These are phyloP conservation scores for Epichloe sp. DNA, from an alignment of 2,329 filamentous ascomycete species.

Conservation along the genomic window DNA sequence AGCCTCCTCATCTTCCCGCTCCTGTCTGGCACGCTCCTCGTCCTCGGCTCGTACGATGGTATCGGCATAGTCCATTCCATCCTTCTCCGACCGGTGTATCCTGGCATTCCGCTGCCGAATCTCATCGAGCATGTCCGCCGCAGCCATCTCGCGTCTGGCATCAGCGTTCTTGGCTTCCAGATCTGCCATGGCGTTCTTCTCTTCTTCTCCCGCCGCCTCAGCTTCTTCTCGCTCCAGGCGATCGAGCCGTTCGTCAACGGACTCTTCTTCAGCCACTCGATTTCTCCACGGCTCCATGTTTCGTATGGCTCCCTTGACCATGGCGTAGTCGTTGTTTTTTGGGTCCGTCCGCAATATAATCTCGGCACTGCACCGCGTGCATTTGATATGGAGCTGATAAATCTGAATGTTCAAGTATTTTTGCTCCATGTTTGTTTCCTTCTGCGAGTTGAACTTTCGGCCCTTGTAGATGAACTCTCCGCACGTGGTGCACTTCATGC, in stretches of 20 bases:
- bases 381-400: constrained; percentile 71
- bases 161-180: constrained; percentile 88
- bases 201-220: constrained; percentile 49
- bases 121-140: constrained; percentile 90
- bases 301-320: constrained; percentile 69
- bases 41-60: constrained; percentile 41
- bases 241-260: constrained; percentile 76
- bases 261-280: constrained; percentile 53
- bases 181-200: constrained; percentile 88
- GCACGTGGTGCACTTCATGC: constrained; percentile 32
- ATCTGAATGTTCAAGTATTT: constrained; percentile 82
- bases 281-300: constrained; percentile 88
- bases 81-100: constrained; percentile 61
- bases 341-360: constrained; percentile 89
- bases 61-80: constrained; percentile 48
- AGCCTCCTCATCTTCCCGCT: constrained; percentile 72
- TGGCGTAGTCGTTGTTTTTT: constrained; percentile 83
- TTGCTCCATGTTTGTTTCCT: constrained; percentile 79
- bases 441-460: constrained; percentile 88
- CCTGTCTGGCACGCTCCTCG: constrained; percentile 49
- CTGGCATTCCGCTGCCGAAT: constrained; percentile 85
- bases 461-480: constrained; percentile 83
- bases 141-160: constrained; percentile 88
- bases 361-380: constrained; percentile 72
- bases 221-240: constrained; percentile 65